These are phyloP conservation scores for Kodamaea restingae DNA, from an alignment of 805 yeast species.

Conservation along the genomic window DNA sequence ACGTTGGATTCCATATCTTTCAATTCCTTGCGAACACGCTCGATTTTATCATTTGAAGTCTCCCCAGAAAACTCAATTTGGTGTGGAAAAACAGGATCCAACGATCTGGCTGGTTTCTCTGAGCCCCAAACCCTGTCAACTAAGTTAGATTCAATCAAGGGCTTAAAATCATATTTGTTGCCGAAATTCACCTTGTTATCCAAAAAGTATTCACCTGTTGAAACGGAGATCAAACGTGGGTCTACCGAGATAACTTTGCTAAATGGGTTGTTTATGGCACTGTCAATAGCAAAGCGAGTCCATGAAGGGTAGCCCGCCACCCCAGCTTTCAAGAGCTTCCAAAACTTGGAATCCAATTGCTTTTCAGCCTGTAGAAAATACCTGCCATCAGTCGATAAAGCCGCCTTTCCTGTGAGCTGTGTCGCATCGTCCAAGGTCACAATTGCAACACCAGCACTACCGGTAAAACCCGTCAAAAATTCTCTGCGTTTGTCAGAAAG, in stretches of 20 bases:
- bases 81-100: slow-evolving; percentile 29
- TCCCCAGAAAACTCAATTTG: slow-evolving; percentile 33
- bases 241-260: slow-evolving; percentile 72
- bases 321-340: slow-evolving; percentile 82
- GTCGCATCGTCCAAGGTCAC: slow-evolving; percentile 51
- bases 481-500: slow-evolving; percentile 77
- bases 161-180: slow-evolving; percentile 27
- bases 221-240: slow-evolving; percentile 63
- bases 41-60: slow-evolving; percentile 26
- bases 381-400: slow-evolving; percentile 89
- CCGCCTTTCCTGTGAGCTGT: slow-evolving; percentile 59
- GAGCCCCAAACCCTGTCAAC: slow-evolving; percentile 38
- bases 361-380: slow-evolving; percentile 87
- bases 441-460: slow-evolving; percentile 91
- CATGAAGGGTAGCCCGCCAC: slow-evolving; percentile 66
- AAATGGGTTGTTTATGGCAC: slow-evolving; percentile 49
- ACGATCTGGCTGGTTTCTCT: slow-evolving; percentile 32
- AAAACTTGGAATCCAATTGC: slow-evolving; percentile 66
- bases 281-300: slow-evolving; percentile 65
- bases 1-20: slow-evolving; percentile 17
- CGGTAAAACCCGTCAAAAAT: slow-evolving; percentile 84
- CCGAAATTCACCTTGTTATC: slow-evolving; percentile 17
- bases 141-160: slow-evolving; percentile 28
- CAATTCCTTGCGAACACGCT: slow-evolving; percentile 29
- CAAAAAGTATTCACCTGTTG: slow-evolving; percentile 40